These are phyloP conservation scores for Chlorociboria aeruginascens DNA, from an alignment of 495 filamentous ascomycete genomes.

Conservation along the genomic window DNA sequence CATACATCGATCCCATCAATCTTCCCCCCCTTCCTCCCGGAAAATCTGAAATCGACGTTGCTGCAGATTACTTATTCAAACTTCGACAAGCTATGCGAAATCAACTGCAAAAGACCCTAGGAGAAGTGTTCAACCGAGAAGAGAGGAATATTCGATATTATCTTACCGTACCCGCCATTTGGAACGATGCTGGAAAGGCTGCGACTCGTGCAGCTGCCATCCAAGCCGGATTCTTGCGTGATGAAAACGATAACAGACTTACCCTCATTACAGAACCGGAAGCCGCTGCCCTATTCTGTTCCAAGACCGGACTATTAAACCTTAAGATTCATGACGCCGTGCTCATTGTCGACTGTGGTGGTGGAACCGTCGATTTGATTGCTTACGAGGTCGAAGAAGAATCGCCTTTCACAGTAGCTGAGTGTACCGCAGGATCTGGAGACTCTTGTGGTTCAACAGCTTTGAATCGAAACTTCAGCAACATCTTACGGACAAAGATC, in stretches of 20 bases:
- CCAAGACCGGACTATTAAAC: conserved; percentile 61
- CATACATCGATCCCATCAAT: conserved; percentile 71
- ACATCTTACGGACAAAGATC: conserved; percentile 64
- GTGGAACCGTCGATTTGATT: conserved; percentile 65
- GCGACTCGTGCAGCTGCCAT: conserved; percentile 61
- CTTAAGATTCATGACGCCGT: conserved; percentile 65
- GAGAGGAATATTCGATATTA: conserved; percentile 66
- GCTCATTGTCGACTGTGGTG: conserved; percentile 64
- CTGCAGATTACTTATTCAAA: conserved; percentile 67
- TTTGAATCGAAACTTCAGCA: conserved; percentile 64
- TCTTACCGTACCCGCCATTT: conserved; percentile 62
- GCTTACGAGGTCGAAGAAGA: conserved; percentile 69
- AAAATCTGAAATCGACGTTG: conserved; percentile 68
- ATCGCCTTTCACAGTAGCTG: conserved; percentile 60
- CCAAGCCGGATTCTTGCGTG: conserved; percentile 61
- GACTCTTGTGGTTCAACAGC: conserved; percentile 66
- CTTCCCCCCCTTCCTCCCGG: conserved; percentile 61
- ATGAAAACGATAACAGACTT: conserved; percentile 64
- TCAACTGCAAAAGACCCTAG: conserved; percentile 62
- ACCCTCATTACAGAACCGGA: conserved; percentile 63
- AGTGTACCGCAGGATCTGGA: conserved; percentile 64
- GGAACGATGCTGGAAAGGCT: conserved; percentile 68
- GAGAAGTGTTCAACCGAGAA: conserved; percentile 65
- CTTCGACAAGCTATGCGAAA: conserved; percentile 63
- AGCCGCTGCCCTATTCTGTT: conserved; percentile 61